Percentiles rank a stretch among this genome's conserved stretches.
Evolutionary conservation across 768 basidiomycete species (phyloP).

Genomic region (Rhizopogon sp.): DNA sequence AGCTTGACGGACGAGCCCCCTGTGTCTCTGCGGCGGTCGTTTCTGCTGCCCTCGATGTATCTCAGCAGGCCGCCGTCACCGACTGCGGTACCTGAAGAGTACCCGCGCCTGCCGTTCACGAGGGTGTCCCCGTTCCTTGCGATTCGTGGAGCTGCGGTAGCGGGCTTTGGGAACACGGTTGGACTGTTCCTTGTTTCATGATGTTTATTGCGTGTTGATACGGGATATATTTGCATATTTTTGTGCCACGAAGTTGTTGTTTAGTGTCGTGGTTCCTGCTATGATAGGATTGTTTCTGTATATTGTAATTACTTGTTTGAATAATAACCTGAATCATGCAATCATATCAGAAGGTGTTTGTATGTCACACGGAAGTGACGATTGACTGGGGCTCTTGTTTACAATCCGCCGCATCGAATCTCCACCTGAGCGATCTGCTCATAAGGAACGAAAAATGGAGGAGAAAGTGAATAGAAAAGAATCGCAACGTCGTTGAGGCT

Average conservation of each 20-base stretch:
- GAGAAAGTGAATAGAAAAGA: too few species aligned
- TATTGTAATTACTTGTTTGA: slow-evolving; percentile 4
- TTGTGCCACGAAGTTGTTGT: neutral
- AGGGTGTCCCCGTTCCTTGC: slow-evolving; percentile 58
- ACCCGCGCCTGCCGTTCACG: slow-evolving; percentile 76
- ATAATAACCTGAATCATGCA: neutral
- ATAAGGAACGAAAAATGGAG: too few species aligned
- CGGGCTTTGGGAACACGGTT: slow-evolving; percentile 77
- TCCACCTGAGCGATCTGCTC: too few species aligned
- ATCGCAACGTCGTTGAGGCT: too few species aligned
- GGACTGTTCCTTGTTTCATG: slow-evolving; percentile 39
- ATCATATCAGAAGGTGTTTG: neutral
- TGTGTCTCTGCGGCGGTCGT: slow-evolving; percentile 11
- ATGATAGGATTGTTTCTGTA: slow-evolving; percentile 1
- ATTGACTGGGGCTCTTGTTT: too few species aligned
- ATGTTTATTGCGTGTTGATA: neutral
- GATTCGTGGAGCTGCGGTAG: slow-evolving; percentile 47
- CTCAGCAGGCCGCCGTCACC: neutral
- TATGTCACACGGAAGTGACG: too few species aligned
- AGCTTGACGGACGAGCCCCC: slow-evolving; percentile 32
- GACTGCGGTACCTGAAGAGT: slow-evolving; percentile 9
- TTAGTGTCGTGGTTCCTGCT: neutral
- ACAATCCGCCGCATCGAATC: too few species aligned
- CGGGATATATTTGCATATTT: neutral
- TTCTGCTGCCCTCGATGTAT: slow-evolving; percentile 5